phyloP scores from a whole-genome alignment of 2,329 filamentous ascomycete species.

The Pestalotiopsis sp. region DNA sequence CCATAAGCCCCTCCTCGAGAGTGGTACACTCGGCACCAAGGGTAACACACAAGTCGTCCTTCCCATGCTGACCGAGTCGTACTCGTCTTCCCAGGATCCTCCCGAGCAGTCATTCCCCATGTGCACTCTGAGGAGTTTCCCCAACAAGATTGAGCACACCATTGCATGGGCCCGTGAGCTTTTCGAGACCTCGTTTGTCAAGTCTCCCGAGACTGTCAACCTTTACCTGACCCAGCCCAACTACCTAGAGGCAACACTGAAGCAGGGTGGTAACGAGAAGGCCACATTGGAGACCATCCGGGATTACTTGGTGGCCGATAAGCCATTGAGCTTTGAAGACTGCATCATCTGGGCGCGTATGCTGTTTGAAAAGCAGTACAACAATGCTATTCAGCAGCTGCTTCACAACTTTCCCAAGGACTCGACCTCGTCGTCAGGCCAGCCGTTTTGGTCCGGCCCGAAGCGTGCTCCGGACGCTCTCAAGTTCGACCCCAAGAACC shows the following conservation, averaged over 20 bases:
- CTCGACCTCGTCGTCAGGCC: slow-evolving; percentile 81
- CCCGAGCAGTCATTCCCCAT: slow-evolving; percentile 99
- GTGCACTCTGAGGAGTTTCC: slow-evolving; percentile 97
- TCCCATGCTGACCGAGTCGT: slow-evolving; percentile 90
- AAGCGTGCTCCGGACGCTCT: slow-evolving; percentile 94
- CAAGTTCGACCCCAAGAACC: slow-evolving; percentile 83
- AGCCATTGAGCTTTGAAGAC: slow-evolving; percentile 90
- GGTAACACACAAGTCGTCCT: slow-evolving; percentile 97
- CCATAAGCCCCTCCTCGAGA: slow-evolving; percentile 94
- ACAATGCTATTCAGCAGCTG: slow-evolving; percentile 94
- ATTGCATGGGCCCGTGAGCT: slow-evolving; percentile 97
- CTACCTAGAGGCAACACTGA: slow-evolving; percentile 83
- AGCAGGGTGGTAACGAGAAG: slow-evolving; percentile 94
- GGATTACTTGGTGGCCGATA: slow-evolving; percentile 88
- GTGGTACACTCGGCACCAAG: slow-evolving; percentile 97
- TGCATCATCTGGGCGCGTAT: slow-evolving; percentile 94
- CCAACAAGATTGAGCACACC: slow-evolving; percentile 97
- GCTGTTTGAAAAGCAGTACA: slow-evolving; percentile 95
- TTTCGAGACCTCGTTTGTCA: slow-evolving; percentile 93
- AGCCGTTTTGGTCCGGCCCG: slow-evolving; percentile 96
- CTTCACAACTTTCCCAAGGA: slow-evolving; percentile 98
- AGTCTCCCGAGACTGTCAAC: slow-evolving; percentile 91
- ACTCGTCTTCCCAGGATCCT: slow-evolving; percentile 95
- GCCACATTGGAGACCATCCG: slow-evolving; percentile 87
- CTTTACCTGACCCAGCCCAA: slow-evolving; percentile 89